A percentile compares a stretch with the other conserved stretches of the same genome.
Evolutionary conservation across 306 rosid genomes (phyloP).

Genomic region (Quercus berberidifolia): DNA sequence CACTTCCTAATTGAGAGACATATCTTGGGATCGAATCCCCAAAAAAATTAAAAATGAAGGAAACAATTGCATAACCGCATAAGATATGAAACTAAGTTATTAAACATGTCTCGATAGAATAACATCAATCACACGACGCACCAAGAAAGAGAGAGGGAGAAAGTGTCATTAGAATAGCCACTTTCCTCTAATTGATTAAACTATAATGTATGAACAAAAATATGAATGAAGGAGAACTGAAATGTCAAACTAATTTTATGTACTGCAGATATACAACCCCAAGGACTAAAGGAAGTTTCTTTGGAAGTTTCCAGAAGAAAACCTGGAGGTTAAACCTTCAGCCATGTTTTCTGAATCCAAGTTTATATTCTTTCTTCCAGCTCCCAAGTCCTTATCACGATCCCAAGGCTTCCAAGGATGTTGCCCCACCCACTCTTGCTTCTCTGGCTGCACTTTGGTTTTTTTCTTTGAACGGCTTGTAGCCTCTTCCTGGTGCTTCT

Average conservation of each 20-base stretch:
- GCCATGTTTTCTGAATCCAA: slow-evolving; percentile 70
- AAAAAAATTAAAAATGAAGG: no score
- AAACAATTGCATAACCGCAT: neutral
- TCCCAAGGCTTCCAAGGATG: slow-evolving; percentile 99
- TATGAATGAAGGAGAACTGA: neutral
- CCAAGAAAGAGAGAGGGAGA: neutral
- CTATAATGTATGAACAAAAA: neutral
- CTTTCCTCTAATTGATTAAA: neutral
- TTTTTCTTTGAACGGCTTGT: slow-evolving; percentile 59
- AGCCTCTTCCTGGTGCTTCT: slow-evolving; percentile 63
- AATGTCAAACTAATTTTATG: neutral
- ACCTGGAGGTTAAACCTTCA: slow-evolving; percentile 69
- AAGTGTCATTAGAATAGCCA: neutral
- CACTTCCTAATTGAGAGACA: no score
- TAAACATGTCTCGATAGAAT: neutral
- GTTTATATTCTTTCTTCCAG: slow-evolving; percentile 71
- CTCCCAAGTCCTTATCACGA: slow-evolving; percentile 82
- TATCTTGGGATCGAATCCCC: no score
- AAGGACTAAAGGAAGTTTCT: slow-evolving; percentile 71
- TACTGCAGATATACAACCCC: neutral
- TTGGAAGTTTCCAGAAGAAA: slow-evolving; percentile 71
- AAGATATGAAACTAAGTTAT: neutral
- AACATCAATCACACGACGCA: neutral
- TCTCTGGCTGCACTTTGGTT: slow-evolving; percentile 43
- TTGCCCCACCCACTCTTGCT: slow-evolving; percentile 78